Evolutionary conservation across 129 eudicot species (phyloP).

Genomic region (Flaveria linearis): DNA sequence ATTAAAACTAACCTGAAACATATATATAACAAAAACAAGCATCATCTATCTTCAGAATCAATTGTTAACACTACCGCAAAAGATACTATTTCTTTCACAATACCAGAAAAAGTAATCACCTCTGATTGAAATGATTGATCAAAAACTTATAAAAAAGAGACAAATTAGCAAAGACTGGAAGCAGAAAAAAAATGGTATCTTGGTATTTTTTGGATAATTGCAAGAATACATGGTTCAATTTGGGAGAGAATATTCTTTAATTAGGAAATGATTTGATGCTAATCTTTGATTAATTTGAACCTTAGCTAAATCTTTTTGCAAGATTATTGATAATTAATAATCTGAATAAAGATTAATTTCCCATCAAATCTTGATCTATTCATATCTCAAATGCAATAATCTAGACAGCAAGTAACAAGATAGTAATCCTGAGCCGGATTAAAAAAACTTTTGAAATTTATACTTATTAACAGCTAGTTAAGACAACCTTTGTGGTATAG

Average conservation of each 20-base stretch:
- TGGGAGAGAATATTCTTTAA: background rate
- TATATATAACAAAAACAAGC: no score
- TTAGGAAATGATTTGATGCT: background rate
- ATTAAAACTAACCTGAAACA: background rate
- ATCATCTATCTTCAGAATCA: no score
- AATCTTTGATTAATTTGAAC: background rate
- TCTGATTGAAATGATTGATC: background rate
- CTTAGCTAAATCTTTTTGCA: background rate
- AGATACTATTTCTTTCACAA: no score
- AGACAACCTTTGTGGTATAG: background rate
- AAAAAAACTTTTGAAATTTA: background rate
- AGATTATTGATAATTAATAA: background rate
- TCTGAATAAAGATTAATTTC: no score
- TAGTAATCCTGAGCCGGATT: background rate
- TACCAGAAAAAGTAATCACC: background rate
- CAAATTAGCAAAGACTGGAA: background rate
- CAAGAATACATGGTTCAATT: background rate
- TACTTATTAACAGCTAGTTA: background rate
- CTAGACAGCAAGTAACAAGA: background rate
- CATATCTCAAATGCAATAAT: background rate
- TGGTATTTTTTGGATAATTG: background rate
- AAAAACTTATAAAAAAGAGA: background rate
- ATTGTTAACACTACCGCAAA: no score
- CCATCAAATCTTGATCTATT: background rate
- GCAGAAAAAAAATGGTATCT: background rate